Conservation (phyloP, 2,329 filamentous ascomycete species). For the Fusarium sterilihyphosum region DNA sequence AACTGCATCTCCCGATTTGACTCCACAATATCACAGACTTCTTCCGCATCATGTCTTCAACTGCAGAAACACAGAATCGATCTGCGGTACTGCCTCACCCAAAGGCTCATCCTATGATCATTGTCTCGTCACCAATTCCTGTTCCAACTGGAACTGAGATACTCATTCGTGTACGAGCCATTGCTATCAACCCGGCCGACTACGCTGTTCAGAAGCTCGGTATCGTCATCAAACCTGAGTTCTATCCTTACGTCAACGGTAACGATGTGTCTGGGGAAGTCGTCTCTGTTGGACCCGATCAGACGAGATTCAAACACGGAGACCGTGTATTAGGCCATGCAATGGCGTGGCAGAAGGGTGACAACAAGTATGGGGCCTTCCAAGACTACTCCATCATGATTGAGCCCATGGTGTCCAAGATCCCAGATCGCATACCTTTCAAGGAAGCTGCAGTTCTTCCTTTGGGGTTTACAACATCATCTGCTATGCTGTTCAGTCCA, state of each 20-base stretch:
- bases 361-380: neutral
- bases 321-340: neutral
- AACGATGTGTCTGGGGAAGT: neutral
- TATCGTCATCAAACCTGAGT: neutral
- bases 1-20: neutral
- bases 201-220: neutral
- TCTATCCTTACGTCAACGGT: neutral
- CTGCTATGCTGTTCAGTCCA: neutral
- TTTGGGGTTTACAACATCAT: neutral
- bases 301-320: accelerated
- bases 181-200: neutral
- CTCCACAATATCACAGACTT: accelerated
- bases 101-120: neutral
- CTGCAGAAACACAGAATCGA: neutral
- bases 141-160: neutral
- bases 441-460: neutral
- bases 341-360: neutral
- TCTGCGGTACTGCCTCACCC: neutral
- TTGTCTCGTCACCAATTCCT: neutral
- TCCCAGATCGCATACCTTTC: neutral
- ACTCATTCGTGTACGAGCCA: neutral
- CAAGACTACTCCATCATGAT: neutral
- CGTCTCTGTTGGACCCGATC: neutral
- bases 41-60: neutral
- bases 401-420: neutral